phyloP scores from a whole-genome alignment of 2,329 filamentous ascomycete species.

The Trichoderma sp. region DNA sequence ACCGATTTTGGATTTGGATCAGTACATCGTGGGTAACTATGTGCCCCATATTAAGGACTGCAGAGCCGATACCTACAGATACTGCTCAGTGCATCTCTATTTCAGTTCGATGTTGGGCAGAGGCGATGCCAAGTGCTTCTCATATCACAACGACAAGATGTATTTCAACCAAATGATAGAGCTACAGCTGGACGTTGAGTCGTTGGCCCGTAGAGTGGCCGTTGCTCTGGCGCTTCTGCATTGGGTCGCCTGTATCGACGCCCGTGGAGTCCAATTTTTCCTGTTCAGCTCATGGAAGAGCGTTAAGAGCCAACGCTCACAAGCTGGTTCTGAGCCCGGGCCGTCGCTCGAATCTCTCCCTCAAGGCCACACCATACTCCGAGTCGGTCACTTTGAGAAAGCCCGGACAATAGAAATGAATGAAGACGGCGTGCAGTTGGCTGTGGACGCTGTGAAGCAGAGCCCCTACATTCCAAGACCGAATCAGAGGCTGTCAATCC shows the following conservation, averaged over 20 bases:
- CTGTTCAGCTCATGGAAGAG: slow-evolving; percentile 24
- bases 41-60: neutral
- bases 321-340: no score
- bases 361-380: slow-evolving; percentile 24
- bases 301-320: neutral
- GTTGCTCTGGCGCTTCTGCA: slow-evolving; percentile 33
- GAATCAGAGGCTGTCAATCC: neutral
- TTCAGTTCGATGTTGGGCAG: slow-evolving; percentile 21
- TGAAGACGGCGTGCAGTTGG: slow-evolving; percentile 21
- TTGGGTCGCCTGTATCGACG: slow-evolving; percentile 32
- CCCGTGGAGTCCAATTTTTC: slow-evolving; percentile 34
- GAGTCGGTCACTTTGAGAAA: slow-evolving; percentile 34
- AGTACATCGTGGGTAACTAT: no score
- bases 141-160: slow-evolving; percentile 30
- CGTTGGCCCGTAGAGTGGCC: slow-evolving; percentile 27
- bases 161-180: slow-evolving; percentile 32
- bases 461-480: slow-evolving; percentile 27
- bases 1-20: neutral
- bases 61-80: neutral
- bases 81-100: slow-evolving; percentile 26
- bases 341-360: neutral
- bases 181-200: slow-evolving; percentile 25
- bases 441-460: slow-evolving; percentile 22
- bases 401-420: slow-evolving; percentile 26
- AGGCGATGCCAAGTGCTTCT: neutral